Evolutionary conservation across 768 basidiomycete species (phyloP).

Genomic region (Dentipellis sp.): DNA sequence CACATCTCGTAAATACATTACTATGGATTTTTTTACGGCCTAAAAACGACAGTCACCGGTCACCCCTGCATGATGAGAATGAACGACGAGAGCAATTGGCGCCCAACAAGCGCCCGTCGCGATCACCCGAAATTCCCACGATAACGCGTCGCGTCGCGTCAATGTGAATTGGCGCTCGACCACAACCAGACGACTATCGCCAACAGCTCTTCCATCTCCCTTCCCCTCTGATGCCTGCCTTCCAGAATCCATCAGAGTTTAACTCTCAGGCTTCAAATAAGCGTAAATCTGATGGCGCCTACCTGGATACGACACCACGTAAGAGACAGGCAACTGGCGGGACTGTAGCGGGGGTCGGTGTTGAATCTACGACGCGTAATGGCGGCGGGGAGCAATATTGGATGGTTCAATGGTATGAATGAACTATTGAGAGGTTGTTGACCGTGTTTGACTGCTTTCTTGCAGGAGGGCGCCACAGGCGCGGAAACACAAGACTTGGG

Average conservation of each 20-base stretch:
- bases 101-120: too few relatives aligned
- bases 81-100: too few relatives aligned
- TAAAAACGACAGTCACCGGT: too few relatives aligned
- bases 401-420: conserved; percentile 69
- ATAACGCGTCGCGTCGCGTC: conserved; percentile 12
- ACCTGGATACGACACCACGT: neutral
- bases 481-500: conserved; percentile 89
- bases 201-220: neutral
- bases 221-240: conserved; percentile 7
- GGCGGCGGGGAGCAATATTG: conserved; percentile 38
- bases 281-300: conserved; percentile 13
- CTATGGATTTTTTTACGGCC: too few relatives aligned
- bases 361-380: conserved; percentile 1
- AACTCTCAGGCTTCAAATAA: conserved; percentile 10
- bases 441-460: neutral
- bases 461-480: conserved; percentile 57
- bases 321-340: conserved; percentile 4
- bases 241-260: conserved; percentile 2
- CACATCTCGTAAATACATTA: too few relatives aligned
- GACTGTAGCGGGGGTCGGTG: neutral
- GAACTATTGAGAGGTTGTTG: neutral
- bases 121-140: neutral
- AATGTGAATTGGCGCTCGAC: neutral
- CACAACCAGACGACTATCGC: too few relatives aligned
- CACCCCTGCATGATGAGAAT: too few relatives aligned